Evolutionary conservation across 495 filamentous ascomycete genomes (phyloP).

Genomic region (Neurospora pannonica): DNA sequence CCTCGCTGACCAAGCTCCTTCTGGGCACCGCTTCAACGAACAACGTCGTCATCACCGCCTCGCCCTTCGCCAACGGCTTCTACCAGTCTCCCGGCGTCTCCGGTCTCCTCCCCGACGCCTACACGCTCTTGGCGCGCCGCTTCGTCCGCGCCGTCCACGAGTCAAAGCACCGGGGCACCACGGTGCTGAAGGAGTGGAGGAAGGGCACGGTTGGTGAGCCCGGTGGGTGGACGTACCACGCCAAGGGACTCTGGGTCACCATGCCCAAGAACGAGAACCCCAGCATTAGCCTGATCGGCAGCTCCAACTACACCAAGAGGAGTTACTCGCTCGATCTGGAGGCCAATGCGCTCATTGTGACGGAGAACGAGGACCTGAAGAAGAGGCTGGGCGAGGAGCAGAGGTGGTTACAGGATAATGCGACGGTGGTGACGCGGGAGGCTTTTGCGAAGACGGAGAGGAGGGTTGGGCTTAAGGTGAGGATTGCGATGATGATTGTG

Average conservation of each 20-base stretch:
- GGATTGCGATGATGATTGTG: conserved; percentile 86
- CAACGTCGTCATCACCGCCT: conserved; percentile 87
- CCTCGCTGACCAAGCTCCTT: conserved; percentile 66
- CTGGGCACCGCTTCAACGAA: conserved; percentile 55
- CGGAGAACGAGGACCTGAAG: conserved; percentile 64
- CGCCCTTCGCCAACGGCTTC: conserved; percentile 91
- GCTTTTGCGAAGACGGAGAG: conserved; percentile 75
- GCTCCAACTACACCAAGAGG: conserved; percentile 91
- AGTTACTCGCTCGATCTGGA: conserved; percentile 90
- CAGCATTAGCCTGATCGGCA: conserved; percentile 75
- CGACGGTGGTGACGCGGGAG: conserved; percentile 53
- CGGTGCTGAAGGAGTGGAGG: conserved; percentile 83
- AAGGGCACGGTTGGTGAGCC: conserved; percentile 69
- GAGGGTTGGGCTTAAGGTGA: conserved; percentile 74
- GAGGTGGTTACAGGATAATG: conserved; percentile 62
- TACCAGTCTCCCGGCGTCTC: conserved; percentile 81
- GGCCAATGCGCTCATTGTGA: conserved; percentile 75
- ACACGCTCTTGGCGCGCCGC: conserved; percentile 72
- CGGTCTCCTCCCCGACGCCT: conserved; percentile 82
- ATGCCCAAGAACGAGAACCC: conserved; percentile 52
- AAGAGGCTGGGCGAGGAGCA: conserved; percentile 66
- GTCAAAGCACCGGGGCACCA: conserved; percentile 45
- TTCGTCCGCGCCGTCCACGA: conserved; percentile 66
- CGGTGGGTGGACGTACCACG: conserved; percentile 94
- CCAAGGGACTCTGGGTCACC: conserved; percentile 92